Evolutionary conservation across 352 stramenopile species (phyloP), one percentile per base, ranked within the genome.

Genomic region (Phytophthora crassamura): DNA sequence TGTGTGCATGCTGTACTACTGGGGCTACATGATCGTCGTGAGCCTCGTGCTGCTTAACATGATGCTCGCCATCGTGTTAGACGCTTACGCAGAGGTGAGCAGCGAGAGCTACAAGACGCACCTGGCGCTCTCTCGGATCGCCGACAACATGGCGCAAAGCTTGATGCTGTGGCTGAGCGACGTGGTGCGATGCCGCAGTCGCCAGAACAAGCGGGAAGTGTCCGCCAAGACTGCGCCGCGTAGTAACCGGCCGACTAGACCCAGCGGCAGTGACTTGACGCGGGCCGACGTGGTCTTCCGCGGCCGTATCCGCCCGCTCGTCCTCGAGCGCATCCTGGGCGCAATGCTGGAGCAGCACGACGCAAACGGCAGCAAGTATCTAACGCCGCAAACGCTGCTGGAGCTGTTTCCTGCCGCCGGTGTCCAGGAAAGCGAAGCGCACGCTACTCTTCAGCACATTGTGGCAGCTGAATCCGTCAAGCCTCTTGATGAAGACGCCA

Each of bases 41-140:
- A 82, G 73, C 15, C 62, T 69, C 39, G 46, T 69, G 33, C 60
- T 90, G 48, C 74, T 90, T 34, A 90, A 89, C 55, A 86, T 90
- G 68, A 88, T 90, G 75, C 76, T 90, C 36, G 82, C 82, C 16
- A 90, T 90, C 41, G 79, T 90, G 2, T 65, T 90, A 48, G 62
- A 69, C 25, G 46, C 62, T 4, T 69, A 69, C 14, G 55, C 54
- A 11, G 54, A 65, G 25, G 25, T 84, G 41, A 84, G 60, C 20
- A 69, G 70, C 7, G 69, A 80, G 49, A 72, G 62, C 30, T 68
- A 75, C 12, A 69, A 71, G 15, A 60, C 38, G 2, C 61, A 70
- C 35, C 32, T 68, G 8, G 65, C 59, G 14, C 40, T 76, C 0
- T 30, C 25, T 0, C 77, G 76, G 14, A 77, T 81, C 20, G 3